These are phyloP conservation scores for Pseudomassariella vexata DNA, from an alignment of 2,329 filamentous ascomycete species.

Conservation along the genomic window DNA sequence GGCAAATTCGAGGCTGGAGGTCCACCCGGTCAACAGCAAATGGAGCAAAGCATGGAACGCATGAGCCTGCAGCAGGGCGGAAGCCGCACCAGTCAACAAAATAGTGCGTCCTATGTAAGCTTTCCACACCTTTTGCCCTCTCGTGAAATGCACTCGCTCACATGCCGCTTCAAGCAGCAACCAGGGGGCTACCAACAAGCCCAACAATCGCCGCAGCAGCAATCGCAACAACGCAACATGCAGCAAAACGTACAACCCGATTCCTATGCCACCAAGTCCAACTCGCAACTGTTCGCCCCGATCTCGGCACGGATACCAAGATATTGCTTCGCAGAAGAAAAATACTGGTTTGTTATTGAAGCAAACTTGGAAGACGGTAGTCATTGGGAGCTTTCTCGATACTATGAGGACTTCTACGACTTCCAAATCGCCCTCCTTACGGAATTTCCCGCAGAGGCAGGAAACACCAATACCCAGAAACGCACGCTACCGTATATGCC, in stretches of 20 bases:
- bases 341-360: constrained; percentile 98
- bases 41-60: constrained; percentile 69
- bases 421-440: constrained; percentile 94
- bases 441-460: constrained; percentile 87
- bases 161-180: too few species aligned
- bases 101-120: constrained; percentile 22
- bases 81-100: constrained; percentile 41
- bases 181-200: too few species aligned
- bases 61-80: constrained; percentile 63
- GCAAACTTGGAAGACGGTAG: constrained; percentile 83
- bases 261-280: constrained; percentile 31
- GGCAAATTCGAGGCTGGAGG: constrained; percentile 73
- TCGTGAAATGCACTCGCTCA: background rate
- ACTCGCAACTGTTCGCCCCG: constrained; percentile 63
- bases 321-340: constrained; percentile 94
- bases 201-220: constrained; percentile 17
- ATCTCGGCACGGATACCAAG: constrained; percentile 79
- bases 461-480: constrained; percentile 72
- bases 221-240: constrained; percentile 32
- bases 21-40: constrained; percentile 30
- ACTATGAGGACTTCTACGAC: constrained; percentile 98
- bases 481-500: constrained; percentile 95
- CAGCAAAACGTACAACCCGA: constrained; percentile 29
- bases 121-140: too few species aligned
- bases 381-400: constrained; percentile 87